These are phyloP conservation scores for Tetradesmus lagerheimii DNA, from an alignment of 139 green algal species.

Conservation along the genomic window DNA sequence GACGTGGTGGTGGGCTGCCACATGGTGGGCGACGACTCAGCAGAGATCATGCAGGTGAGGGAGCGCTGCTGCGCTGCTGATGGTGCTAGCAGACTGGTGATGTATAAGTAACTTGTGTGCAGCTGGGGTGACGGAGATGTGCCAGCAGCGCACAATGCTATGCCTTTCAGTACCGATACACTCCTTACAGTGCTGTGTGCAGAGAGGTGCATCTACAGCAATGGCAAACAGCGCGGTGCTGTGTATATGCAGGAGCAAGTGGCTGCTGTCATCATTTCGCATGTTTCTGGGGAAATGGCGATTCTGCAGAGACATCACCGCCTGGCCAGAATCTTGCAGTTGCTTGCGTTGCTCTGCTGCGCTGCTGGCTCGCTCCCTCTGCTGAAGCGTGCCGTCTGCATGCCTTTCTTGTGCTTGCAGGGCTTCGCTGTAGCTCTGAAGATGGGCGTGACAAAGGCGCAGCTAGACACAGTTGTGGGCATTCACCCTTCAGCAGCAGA, in stretches of 20 bases:
- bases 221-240: too few relatives aligned
- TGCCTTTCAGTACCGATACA: too few relatives aligned
- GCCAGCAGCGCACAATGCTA: too few relatives aligned
- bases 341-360: not conserved
- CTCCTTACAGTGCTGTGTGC: too few relatives aligned
- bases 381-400: not conserved
- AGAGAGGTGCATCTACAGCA: too few relatives aligned
- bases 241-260: too few relatives aligned
- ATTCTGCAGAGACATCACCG: too few relatives aligned
- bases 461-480: slow-evolving; percentile 94
- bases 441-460: slow-evolving; percentile 89
- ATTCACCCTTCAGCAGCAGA: slow-evolving; percentile 97
- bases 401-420: slow-evolving; percentile 69
- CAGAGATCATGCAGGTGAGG: slow-evolving; percentile 95
- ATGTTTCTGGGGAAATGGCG: too few relatives aligned
- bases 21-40: slow-evolving; percentile 94
- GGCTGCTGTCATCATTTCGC: too few relatives aligned
- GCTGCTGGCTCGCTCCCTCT: slow-evolving; percentile 29
- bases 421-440: slow-evolving; percentile 96
- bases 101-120: not conserved
- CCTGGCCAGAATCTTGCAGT: too few relatives aligned
- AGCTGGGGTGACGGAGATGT: not conserved
- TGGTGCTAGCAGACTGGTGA: not conserved
- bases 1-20: slow-evolving; percentile 92
- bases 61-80: not conserved